Evolutionary conservation across 106 monocot species (phyloP).

Genomic region (Cymbidium sinense): DNA sequence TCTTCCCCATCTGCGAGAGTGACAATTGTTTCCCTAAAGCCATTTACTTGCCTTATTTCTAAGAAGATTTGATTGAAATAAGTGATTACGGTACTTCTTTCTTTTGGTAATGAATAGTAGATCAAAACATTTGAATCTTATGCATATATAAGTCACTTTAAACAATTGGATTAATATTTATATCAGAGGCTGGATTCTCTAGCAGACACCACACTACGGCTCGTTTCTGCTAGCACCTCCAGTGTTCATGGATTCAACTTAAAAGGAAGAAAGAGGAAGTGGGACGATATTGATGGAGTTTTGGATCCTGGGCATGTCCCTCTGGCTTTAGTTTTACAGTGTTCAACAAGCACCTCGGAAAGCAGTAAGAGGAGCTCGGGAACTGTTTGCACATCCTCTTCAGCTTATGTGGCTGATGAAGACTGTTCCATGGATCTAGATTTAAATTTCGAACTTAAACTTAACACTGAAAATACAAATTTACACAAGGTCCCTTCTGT

Average conservation of each 20-base stretch:
- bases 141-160: background rate
- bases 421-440: slow-evolving; percentile 31
- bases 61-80: slow-evolving; percentile 6
- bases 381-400: slow-evolving; percentile 34
- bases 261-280: slow-evolving; percentile 39
- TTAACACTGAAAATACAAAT: slow-evolving; percentile 12
- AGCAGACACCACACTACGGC: slow-evolving; percentile 13
- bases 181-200: slow-evolving; percentile 1
- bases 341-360: slow-evolving; percentile 33
- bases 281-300: slow-evolving; percentile 15
- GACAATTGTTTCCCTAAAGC: slow-evolving; percentile 20
- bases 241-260: slow-evolving; percentile 3
- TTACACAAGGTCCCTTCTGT: background rate
- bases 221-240: slow-evolving; percentile 9
- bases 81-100: background rate
- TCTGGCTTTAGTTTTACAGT: slow-evolving; percentile 30
- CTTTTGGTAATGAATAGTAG: no score
- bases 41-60: slow-evolving; percentile 19
- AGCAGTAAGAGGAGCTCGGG: slow-evolving; percentile 53
- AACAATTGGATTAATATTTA: slow-evolving; percentile 9
- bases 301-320: slow-evolving; percentile 8
- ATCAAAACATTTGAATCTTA: slow-evolving; percentile 1
- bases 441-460: slow-evolving; percentile 40
- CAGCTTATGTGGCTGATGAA: slow-evolving; percentile 40
- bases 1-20: background rate